Base-by-base conservation (phyloP, 1,284 basidiomycete species). In the Stygiomarasmius scandens region DNA sequence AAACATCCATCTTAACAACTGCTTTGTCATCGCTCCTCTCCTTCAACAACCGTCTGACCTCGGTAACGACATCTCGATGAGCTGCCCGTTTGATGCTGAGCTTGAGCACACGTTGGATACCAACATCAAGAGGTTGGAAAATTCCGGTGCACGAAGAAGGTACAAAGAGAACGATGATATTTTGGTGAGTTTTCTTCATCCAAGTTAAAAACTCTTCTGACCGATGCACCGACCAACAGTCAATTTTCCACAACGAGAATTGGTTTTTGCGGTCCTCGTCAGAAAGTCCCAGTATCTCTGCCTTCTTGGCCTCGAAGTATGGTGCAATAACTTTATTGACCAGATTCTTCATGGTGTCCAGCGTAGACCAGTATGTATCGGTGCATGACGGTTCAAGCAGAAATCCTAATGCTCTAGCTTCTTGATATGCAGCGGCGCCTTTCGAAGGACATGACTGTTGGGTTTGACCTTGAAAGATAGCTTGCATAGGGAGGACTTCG, bases 101-200 rank as follows among this genome's bases (percentile, higher is more conserved):
- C 50, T 52, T 52, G 32, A 52, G 22, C 29, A 52, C 20, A 9
- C 50, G 34, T 23, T 52, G 50, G n/a, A 52, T 52, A 16, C 50
- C 50, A 41, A 52, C 50, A 38, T 52, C 50, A n/a, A 52, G 50
- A 10, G 50, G 50, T 41, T 52, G 50, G 23, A 52, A 52, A 23
- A 52, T 22, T 19, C 50, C 23, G 16, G 49, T 52, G 34, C 50
- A 52, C n/a, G 34, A 36, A 36, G 29, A 27, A 11, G 50, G 50
- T 22, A 52, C 34, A 22, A 52, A 52, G 1, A 52, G 34, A 34
- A 52, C 11, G n/a, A 52, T 38, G 34, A 52, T 52, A 9, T 25
- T 36, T 8, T 27, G 50, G 50, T 52, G 50, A 16, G 34, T 52
- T 9, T 5, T 19, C 51, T 52, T 52, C 51, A 52, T 52, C 51